These are phyloP conservation scores for Populus alba DNA, from an alignment of 345 rosid genomes.

Conservation along the genomic window DNA sequence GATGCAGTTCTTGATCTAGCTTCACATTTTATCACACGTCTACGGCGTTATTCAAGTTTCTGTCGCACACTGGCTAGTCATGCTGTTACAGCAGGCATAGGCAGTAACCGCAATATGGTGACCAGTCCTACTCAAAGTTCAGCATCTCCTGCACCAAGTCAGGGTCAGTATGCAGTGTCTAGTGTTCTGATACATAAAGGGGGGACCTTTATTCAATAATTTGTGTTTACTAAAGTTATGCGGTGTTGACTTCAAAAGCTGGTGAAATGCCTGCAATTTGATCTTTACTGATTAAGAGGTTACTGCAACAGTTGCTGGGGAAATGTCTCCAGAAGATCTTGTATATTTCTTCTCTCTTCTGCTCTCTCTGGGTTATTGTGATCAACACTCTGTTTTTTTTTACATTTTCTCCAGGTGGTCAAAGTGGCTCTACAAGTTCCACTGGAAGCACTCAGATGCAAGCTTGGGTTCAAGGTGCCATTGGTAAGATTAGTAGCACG, in stretches of 20 bases:
- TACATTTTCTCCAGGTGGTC: constrained; percentile 52
- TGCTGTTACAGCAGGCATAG: constrained; percentile 91
- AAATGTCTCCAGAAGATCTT: not conserved
- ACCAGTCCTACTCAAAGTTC: constrained; percentile 86
- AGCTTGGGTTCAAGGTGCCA: constrained; percentile 99
- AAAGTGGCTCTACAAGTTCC: constrained; percentile 71
- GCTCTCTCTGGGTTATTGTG: not conserved
- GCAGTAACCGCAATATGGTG: constrained; percentile 78
- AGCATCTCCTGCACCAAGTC: constrained; percentile 67
- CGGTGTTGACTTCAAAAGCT: not conserved
- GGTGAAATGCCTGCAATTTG: not conserved
- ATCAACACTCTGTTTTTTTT: not conserved
- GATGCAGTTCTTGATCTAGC: constrained; percentile 99
- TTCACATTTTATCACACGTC: constrained; percentile 94
- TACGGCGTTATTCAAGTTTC: constrained; percentile 97
- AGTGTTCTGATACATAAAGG: constrained; percentile 3
- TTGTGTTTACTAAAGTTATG: not conserved
- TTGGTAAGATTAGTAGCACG: constrained; percentile 92
- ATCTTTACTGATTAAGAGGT: not conserved
- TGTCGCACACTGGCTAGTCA: constrained; percentile 97
- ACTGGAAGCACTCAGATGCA: constrained; percentile 94
- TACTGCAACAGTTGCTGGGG: constrained; percentile 4
- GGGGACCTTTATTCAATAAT: not conserved
- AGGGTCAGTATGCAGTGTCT: constrained; percentile 53
- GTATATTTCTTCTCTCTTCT: not conserved